These are phyloP conservation scores for Erysimum pusillum DNA, from an alignment of 441 rosid genomes.

Conservation along the genomic window DNA sequence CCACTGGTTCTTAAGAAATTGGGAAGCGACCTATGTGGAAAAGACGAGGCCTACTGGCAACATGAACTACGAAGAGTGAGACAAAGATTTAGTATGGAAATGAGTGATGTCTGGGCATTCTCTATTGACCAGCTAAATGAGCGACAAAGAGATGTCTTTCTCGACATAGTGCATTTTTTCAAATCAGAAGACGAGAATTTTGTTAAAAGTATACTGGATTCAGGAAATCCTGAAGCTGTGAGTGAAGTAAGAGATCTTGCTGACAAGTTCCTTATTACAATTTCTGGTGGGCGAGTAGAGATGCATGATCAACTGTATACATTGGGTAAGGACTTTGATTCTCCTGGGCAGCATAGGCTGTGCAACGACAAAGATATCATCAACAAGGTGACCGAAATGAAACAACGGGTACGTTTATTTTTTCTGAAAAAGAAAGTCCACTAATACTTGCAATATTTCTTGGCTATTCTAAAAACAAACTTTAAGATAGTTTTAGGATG, in stretches of 20 bases:
- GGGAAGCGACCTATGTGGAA: not conserved
- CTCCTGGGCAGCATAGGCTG: not conserved
- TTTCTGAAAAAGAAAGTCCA: no score
- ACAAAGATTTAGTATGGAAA: no score
- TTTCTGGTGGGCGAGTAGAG: conserved; percentile 10
- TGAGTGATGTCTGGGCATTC: not conserved
- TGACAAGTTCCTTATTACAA: conserved; percentile 9
- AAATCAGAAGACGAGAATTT: conserved; percentile 23
- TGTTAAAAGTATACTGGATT: conserved; percentile 12
- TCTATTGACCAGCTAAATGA: conserved; percentile 3
- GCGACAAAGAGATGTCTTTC: conserved; percentile 2
- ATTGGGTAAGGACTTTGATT: not conserved
- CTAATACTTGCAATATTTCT: not conserved
- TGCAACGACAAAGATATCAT: not conserved
- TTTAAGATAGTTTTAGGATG: not conserved
- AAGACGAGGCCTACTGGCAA: not conserved
- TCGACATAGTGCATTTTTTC: conserved; percentile 15
- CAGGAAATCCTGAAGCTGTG: not conserved
- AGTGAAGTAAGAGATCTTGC: conserved; percentile 23
- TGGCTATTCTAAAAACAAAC: not conserved
- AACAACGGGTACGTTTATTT: not conserved
- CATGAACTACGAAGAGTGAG: not conserved
- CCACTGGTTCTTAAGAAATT: conserved; percentile 4
- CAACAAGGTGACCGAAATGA: not conserved
- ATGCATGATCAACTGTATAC: conserved; percentile 12